These are phyloP conservation scores for Pythium sukuiense DNA, from an alignment of 352 stramenopile species.

Conservation along the genomic window DNA sequence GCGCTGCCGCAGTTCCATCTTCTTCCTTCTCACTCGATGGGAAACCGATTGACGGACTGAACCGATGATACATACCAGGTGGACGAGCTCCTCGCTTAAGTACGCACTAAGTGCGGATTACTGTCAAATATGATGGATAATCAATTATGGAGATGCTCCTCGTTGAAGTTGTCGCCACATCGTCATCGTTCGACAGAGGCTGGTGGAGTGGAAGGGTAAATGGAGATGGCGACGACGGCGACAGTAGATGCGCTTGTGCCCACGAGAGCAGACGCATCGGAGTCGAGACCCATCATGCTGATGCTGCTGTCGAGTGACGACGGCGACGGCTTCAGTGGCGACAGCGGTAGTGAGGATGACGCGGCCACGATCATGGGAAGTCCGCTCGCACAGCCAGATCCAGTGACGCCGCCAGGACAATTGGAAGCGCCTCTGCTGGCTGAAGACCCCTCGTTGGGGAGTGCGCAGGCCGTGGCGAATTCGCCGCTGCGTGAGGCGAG, in stretches of 20 bases:
- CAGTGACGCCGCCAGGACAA: background rate
- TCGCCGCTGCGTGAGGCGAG: background rate
- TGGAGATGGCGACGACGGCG: constrained; percentile 18
- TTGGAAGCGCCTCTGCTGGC: background rate
- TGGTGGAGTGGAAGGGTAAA: background rate
- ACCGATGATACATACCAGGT: background rate
- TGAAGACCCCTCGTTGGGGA: too few relatives aligned
- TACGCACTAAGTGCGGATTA: background rate
- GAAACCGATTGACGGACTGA: background rate
- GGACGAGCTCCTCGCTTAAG: background rate
- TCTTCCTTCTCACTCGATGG: background rate
- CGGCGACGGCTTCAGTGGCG: background rate
- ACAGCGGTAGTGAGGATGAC: constrained; percentile 31
- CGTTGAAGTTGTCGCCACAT: constrained; percentile 29
- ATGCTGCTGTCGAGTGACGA: constrained; percentile 25
- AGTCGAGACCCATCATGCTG: constrained; percentile 13
- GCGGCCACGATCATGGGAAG: constrained; percentile 43
- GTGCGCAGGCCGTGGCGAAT: background rate
- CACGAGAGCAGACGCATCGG: background rate
- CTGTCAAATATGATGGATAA: background rate
- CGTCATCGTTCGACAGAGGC: background rate
- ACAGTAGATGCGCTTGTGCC: background rate
- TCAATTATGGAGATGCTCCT: background rate
- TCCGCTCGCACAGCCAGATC: constrained; percentile 2
- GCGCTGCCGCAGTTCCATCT: constrained; percentile 50